These are phyloP conservation scores for Tagetes erecta DNA, from an alignment of 129 eudicot genomes.

Conservation along the genomic window DNA sequence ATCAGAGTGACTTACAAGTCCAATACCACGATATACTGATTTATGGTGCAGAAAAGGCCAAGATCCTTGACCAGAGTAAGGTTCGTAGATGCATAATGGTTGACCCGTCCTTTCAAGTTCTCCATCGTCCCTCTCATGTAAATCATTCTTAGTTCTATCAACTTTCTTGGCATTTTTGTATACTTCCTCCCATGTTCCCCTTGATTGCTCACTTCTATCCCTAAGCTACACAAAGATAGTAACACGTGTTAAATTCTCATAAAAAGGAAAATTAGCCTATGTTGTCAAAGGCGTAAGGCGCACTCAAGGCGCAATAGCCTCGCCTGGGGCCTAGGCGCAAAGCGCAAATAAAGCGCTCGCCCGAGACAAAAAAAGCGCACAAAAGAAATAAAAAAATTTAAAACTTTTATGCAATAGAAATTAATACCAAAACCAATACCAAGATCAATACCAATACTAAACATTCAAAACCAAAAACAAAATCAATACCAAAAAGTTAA, in stretches of 20 bases:
- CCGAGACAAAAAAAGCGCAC: too few species aligned
- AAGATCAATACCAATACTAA: too few species aligned
- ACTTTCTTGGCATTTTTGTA: constrained; percentile 80
- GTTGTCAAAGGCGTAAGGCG: background rate
- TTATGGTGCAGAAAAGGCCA: constrained; percentile 88
- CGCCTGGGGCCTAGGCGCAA: too few species aligned
- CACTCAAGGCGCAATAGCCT: too few species aligned
- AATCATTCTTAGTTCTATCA: constrained; percentile 70
- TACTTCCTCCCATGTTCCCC: constrained; percentile 97
- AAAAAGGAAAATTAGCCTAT: background rate
- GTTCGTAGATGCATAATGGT: constrained; percentile 86
- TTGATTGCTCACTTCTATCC: constrained; percentile 83
- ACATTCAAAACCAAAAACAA: too few species aligned
- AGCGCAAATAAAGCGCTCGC: too few species aligned
- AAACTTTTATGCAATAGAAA: too few species aligned
- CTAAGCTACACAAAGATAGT: constrained; percentile 55
- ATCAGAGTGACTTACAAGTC: constrained; percentile 63
- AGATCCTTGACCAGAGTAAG: constrained; percentile 87
- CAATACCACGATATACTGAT: constrained; percentile 86
- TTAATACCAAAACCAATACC: too few species aligned
- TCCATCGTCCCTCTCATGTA: constrained; percentile 95
- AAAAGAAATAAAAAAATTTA: too few species aligned
- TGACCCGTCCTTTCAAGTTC: constrained; percentile 97
- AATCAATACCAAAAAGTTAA: too few species aligned
- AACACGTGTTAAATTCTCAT: background rate